Percentiles rank a stretch among this genome's conserved stretches.
Conservation (phyloP, 495 filamentous ascomycete species). For the Tuber brumale region DNA sequence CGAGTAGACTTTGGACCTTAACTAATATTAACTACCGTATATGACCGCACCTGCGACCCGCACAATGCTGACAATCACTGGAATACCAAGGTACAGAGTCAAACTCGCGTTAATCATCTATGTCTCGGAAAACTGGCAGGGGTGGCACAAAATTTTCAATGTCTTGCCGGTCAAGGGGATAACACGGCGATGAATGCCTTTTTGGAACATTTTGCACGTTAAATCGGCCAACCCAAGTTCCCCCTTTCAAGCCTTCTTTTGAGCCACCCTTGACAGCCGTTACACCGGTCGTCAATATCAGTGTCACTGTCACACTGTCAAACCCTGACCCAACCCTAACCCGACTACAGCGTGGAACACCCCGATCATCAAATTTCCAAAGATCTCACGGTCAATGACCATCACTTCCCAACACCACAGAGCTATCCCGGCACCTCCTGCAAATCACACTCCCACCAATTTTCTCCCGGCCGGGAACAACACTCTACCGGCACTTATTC, state of each 20-base stretch:
- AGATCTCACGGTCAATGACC: neutral
- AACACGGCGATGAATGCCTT: neutral
- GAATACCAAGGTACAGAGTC: neutral
- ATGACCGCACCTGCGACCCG: too few relatives aligned
- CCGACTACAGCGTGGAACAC: neutral
- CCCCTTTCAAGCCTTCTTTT: neutral
- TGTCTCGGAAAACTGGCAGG: neutral
- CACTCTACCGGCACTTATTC: neutral
- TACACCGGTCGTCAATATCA: neutral
- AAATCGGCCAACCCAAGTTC: neutral
- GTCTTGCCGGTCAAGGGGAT: neutral
- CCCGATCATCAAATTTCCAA: neutral
- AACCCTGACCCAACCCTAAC: slow-evolving; percentile 3
- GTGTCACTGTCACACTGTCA: neutral
- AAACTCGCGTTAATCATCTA: neutral
- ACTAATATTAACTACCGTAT: too few relatives aligned
- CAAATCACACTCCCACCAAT: neutral
- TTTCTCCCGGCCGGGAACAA: neutral
- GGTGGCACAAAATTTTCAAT: neutral
- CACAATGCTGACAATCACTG: neutral
- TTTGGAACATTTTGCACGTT: neutral
- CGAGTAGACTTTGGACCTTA: neutral
- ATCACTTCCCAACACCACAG: neutral
- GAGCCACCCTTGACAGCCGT: neutral
- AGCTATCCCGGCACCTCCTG: neutral